These are phyloP conservation scores for Hygrocybe coccinea DNA, from an alignment of 768 basidiomycete genomes.

Conservation along the genomic window DNA sequence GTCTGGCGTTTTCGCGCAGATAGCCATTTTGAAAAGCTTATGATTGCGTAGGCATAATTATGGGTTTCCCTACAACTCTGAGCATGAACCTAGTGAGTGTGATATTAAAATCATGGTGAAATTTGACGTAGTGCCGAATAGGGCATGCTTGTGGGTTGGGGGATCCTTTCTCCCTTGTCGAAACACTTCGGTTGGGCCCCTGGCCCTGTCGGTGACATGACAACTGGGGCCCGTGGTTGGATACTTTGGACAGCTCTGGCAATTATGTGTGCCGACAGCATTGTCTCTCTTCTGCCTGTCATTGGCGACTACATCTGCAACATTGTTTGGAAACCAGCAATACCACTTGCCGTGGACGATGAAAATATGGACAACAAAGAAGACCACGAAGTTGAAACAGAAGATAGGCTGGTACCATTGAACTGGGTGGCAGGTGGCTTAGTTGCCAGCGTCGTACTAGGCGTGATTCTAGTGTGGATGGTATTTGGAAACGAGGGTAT, in stretches of 20 bases:
- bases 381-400: slow-evolving; percentile 68
- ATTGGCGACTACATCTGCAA: slow-evolving; percentile 47
- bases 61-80: slow-evolving; percentile 92
- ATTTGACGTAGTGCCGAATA: slow-evolving; percentile 25
- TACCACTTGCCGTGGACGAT: slow-evolving; percentile 23
- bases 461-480: slow-evolving; percentile 77
- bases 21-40: not conserved
- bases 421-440: slow-evolving; percentile 75
- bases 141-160: slow-evolving; percentile 99
- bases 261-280: slow-evolving; percentile 90
- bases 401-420: slow-evolving; percentile 75
- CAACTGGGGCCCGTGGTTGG: slow-evolving; percentile 88
- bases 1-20: slow-evolving; percentile 4
- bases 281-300: slow-evolving; percentile 82
- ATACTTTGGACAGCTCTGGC: slow-evolving; percentile 95
- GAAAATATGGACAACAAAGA: slow-evolving; percentile 25
- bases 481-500: slow-evolving; percentile 91
- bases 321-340: slow-evolving; percentile 16
- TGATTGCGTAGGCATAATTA: slow-evolving; percentile 90
- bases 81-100: slow-evolving; percentile 80
- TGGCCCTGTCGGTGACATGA: slow-evolving; percentile 83
- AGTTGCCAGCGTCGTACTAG: slow-evolving; percentile 52
- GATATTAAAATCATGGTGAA: not conserved
- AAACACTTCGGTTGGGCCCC: slow-evolving; percentile 88
- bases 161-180: slow-evolving; percentile 81